Base-by-base conservation (phyloP, 805 yeast genomes). In the Metschnikowia cerradonensis region DNA sequence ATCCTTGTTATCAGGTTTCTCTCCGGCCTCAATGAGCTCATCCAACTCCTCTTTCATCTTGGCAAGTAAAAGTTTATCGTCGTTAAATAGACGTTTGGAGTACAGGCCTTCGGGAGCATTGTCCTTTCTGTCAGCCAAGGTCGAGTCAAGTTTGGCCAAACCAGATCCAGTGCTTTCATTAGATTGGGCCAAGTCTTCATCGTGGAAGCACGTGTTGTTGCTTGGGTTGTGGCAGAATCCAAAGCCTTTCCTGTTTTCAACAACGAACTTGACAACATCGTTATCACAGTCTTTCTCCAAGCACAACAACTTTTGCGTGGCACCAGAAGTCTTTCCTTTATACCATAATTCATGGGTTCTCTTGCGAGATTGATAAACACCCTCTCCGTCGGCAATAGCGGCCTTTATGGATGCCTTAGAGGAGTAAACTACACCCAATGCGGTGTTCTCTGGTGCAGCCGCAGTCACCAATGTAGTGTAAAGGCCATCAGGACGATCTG, bases 251-350 rank as follows among this genome's bases (percentile, higher is more conserved):
- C 60, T 68, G 66, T 91, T 97, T 57, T 82, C 84, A 31, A 94
- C 99, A 19, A 85, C 78, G 64, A 92, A 89, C 71, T 88, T 86
- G 61, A 94, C 71, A 55, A 96, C 88, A 67, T 94, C 99, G 42
- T 87, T 83, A 70, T 94, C 99, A 69, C 99, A 94, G 71, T 94
- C 99, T 53, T 81, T 69, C 48, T 82, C 85, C 51, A 94, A 67
- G 41, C 76, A 70, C 22, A 86, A 58, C 44, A 94, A 76, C 58
- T 77, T 76, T 71, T 94, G 99, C 1, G 95, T 88, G 47, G 96
- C 96, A 19, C 99, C 99, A n/a, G 96, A 87, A 1, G 97, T 88
- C 50, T 86, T 86, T 31, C 99, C 99, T 68, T 94, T 94, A 67
- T 84, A 87, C 99, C 99, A 94, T 52, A 94, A 77, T 41, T 96